Base-by-base conservation (phyloP, 352 stramenopile genomes). In the Pythium aphanidermatum region DNA sequence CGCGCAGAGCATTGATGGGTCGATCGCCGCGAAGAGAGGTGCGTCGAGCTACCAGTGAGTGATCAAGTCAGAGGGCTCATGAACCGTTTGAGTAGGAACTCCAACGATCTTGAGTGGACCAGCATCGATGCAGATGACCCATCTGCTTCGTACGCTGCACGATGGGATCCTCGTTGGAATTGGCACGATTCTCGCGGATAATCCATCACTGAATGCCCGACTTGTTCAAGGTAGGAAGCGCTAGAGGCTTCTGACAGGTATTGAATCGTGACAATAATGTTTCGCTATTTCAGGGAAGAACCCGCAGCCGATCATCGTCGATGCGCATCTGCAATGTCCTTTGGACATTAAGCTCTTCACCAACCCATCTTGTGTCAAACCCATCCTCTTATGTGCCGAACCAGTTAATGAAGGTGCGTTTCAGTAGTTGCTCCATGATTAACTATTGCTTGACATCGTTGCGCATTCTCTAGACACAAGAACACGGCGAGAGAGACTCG, bases 1-100 rank as follows among this genome's bases (percentile, higher is more conserved):
- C 45, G 86, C 86, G 30, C 86, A 96, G 48, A 96, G 86, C 46
- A 80, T 96, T 9, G 86, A 96, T 40, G 86, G 86, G 1, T 93
- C 73, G 4, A 78, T 96, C 27, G 48, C 83, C 2, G 72, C 65
- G 3, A 47, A 78, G 42, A 66, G 69, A 67, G 81, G 81, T 85
- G 37, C 7, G 46, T 45, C 11, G 16, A 1, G 28, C 25, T 26
- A 13, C 28, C 4, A 21, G 6, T 30, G 3, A 43, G 2, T 21
- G 24, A 29, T 32, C 21, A 26, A 24, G 43, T 19, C 38, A 24
- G 12, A 8, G 41, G 26, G 12, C 19, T 28, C 12, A 49, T 35
- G 0, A 14, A 20, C 12, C 12, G 17, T 19, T 19, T 37, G 29
- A 25, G 16, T 37, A 86, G 77, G 77, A 25, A 70, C 58, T 23